A percentile compares a stretch with the other conserved stretches of the same genome.
Evolutionary conservation across 768 basidiomycete species (phyloP).

Genomic region (Kwoniella mangroviensis): DNA sequence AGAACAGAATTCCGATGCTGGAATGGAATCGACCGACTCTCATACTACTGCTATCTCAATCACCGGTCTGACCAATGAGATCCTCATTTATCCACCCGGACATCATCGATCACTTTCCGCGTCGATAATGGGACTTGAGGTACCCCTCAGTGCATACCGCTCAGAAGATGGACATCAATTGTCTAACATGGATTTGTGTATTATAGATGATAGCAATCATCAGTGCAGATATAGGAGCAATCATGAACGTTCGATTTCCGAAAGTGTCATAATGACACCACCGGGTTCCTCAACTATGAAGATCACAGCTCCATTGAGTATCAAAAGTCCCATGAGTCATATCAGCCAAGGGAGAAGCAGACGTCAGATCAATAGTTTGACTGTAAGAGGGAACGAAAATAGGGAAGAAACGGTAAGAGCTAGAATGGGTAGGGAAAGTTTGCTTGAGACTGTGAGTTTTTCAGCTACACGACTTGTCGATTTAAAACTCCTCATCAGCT

Average conservation of each 20-base stretch:
- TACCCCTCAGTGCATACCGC: slow-evolving; percentile 10
- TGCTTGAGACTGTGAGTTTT: slow-evolving; percentile 33
- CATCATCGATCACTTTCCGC: slow-evolving; percentile 23
- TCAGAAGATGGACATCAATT: neutral
- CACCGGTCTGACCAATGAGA: neutral
- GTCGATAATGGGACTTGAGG: slow-evolving; percentile 16
- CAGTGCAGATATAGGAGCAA: neutral
- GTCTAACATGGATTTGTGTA: neutral
- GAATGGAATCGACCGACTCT: slow-evolving; percentile 7
- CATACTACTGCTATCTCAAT: slow-evolving; percentile 4
- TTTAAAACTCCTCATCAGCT: too few species aligned
- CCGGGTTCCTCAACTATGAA: neutral
- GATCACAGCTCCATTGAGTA: neutral
- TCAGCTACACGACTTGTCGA: too few species aligned
- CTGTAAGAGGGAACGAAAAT: neutral
- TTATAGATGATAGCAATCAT: neutral
- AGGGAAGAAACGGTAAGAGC: slow-evolving; percentile 1
- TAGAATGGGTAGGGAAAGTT: slow-evolving; percentile 28
- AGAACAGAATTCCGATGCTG: neutral
- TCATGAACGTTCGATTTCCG: slow-evolving; percentile 12
- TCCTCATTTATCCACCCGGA: slow-evolving; percentile 36
- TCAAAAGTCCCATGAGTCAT: neutral
- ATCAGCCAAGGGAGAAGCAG: neutral
- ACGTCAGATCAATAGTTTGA: slow-evolving; percentile 16
- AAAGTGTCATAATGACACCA: neutral